Evolutionary conservation across 169 alveolate genomes (phyloP), one percentile per base, ranked within the genome.

Genomic region (Eimeria necatrix): DNA sequence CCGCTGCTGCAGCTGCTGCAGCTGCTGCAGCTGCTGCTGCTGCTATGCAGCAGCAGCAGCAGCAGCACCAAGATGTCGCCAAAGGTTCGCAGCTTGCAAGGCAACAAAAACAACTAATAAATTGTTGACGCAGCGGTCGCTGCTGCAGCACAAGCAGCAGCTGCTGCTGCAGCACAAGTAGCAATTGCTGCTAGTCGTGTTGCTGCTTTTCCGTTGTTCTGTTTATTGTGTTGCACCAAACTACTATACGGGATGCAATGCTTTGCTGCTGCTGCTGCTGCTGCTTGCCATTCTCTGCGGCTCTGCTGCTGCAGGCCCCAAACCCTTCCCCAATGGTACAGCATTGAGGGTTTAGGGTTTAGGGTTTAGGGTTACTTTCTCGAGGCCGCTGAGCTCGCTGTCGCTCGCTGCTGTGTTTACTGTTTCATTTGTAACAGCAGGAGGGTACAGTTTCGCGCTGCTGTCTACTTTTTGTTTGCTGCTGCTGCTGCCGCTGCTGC

Each of bases 401-500:
- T 52, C 64, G 74, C 88, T 78, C 8, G 18, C 88, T n/a, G 59
- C 53, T 41, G 74, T 81, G 73, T n/a, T 53, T 26, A 73, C 73
- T 26, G 90, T 53, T 52, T 51, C 53, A 73, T 52, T 81, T 18
- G 90, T 22, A 3, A 22, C 90, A 41, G 74, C 90, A 9, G 64
- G 90, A 14, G 52, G 70, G 52, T 22, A 7, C 41, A 24, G 14
- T 68, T 10, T 12, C 4, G n/a, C n/a, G n/a, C 32, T 68, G 78
- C 32, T 68, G 78, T n/a, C 32, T 68, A 14, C 73, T 8, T 8
- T 32, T 10, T 9, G 5, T 9, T n/a, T 81, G 73, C 73, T 81
- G 74, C 90, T 53, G 90, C 74, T 16, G 73, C 41, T 12, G 64
- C 87, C 48, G 68, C 87, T 76, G 87, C 87, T 49, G 87, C 87